A percentile compares a stretch with the other conserved stretches of the same genome.
phyloP scores from a whole-genome alignment of 495 filamentous ascomycete genomes.

The Tuber indicum region DNA sequence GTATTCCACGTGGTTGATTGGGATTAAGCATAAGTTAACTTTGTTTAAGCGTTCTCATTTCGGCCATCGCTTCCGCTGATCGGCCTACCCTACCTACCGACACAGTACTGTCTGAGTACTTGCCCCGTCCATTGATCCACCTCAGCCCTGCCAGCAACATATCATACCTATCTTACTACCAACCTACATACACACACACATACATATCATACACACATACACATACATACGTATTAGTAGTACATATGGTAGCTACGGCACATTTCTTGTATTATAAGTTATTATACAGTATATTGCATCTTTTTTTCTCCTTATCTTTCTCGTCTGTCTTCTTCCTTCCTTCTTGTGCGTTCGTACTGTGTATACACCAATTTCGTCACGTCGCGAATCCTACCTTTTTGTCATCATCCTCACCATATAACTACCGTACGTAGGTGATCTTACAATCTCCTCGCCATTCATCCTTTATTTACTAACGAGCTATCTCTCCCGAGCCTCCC shows the following conservation, averaged over 20 bases:
- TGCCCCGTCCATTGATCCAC: background rate
- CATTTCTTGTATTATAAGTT: background rate
- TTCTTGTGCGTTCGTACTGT: background rate
- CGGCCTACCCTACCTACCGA: background rate
- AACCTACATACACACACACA: too few species aligned
- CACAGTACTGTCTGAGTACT: background rate
- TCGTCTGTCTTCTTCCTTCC: background rate
- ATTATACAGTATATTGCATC: background rate
- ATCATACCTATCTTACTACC: too few species aligned
- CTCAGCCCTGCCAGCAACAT: background rate
- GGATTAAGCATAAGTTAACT: constrained; percentile 3
- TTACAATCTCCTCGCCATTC: background rate
- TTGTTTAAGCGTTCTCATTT: background rate
- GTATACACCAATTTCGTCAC: background rate
- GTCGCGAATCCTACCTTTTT: background rate
- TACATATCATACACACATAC: background rate
- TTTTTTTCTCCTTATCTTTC: background rate
- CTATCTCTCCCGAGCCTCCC: constrained; percentile 31
- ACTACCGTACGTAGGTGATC: background rate
- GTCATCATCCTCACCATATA: background rate
- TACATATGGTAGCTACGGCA: background rate
- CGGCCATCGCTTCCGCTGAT: background rate
- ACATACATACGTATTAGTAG: background rate
- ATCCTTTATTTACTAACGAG: background rate
- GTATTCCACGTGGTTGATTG: background rate